phyloP scores from a whole-genome alignment of 148 eudicot species.

The Vaccinium corymbosum region DNA sequence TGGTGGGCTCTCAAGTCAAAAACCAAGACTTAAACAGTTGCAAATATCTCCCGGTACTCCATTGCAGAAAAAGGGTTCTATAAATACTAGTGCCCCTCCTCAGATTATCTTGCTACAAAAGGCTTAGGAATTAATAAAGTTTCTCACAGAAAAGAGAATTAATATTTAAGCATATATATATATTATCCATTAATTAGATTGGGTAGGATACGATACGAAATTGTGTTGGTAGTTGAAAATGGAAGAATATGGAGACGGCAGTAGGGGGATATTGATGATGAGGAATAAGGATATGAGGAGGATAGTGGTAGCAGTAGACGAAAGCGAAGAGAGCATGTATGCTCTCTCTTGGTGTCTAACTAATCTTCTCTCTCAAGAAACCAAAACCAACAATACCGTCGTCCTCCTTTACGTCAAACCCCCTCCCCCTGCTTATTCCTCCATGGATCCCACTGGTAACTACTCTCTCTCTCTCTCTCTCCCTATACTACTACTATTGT shows the following conservation, averaged over 20 bases:
- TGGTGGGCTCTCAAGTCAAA: background rate
- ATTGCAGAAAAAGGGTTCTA: no score
- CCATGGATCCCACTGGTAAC: conserved; percentile 58
- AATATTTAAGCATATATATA: no score
- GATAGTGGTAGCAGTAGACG: conserved; percentile 72
- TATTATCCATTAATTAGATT: no score
- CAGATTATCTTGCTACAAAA: no score
- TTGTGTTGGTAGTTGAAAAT: background rate
- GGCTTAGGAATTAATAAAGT: no score
- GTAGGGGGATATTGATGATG: background rate
- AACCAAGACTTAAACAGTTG: background rate
- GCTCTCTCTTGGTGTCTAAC: conserved; percentile 80
- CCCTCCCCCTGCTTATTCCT: conserved; percentile 59
- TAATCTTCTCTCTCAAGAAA: conserved; percentile 37
- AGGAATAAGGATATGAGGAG: conserved; percentile 29
- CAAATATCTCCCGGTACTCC: background rate
- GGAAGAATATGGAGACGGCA: background rate
- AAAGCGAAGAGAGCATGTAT: conserved; percentile 90
- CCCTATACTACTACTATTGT: background rate
- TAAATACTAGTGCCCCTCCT: no score
- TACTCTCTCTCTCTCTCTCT: background rate
- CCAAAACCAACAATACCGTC: conserved; percentile 30
- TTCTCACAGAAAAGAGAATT: background rate
- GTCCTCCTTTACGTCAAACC: conserved; percentile 80
- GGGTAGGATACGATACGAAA: no score